These are phyloP conservation scores for Trichophyton verrucosum DNA, from an alignment of 2,329 filamentous ascomycete genomes.

Conservation along the genomic window DNA sequence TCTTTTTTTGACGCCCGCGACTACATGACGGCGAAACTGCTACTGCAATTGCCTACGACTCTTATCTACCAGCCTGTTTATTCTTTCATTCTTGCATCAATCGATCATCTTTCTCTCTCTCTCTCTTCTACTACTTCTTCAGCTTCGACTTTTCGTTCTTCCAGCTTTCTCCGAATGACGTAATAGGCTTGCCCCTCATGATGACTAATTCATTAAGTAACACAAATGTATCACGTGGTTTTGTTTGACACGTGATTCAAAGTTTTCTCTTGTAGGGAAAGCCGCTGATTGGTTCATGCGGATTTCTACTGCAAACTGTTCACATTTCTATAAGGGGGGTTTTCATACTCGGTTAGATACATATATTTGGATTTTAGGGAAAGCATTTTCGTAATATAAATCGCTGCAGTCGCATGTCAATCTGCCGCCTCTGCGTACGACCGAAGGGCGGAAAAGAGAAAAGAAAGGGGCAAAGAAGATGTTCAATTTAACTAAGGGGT, in stretches of 20 bases:
- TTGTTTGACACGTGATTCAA: background rate
- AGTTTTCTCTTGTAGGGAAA: background rate
- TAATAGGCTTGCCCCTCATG: background rate
- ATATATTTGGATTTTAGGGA: background rate
- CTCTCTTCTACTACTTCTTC: background rate
- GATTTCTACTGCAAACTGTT: background rate
- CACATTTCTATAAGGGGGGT: background rate
- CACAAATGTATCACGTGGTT: background rate
- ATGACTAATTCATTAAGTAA: background rate
- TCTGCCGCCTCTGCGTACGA: background rate
- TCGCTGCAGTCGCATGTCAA: background rate
- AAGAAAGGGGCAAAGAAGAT: background rate
- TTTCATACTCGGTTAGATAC: background rate
- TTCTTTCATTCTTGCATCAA: background rate
- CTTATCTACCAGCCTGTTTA: background rate
- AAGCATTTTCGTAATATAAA: background rate
- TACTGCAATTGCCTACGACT: background rate
- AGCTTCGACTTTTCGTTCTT: background rate
- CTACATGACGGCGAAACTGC: too few relatives aligned
- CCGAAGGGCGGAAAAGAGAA: background rate
- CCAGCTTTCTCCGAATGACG: conserved; percentile 5
- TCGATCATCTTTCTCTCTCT: background rate
- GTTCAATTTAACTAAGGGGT: background rate
- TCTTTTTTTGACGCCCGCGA: too few relatives aligned
- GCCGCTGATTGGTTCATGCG: background rate